Conservation (phyloP, 495 filamentous ascomycete species). For the Hyaloscypha hepaticicola region DNA sequence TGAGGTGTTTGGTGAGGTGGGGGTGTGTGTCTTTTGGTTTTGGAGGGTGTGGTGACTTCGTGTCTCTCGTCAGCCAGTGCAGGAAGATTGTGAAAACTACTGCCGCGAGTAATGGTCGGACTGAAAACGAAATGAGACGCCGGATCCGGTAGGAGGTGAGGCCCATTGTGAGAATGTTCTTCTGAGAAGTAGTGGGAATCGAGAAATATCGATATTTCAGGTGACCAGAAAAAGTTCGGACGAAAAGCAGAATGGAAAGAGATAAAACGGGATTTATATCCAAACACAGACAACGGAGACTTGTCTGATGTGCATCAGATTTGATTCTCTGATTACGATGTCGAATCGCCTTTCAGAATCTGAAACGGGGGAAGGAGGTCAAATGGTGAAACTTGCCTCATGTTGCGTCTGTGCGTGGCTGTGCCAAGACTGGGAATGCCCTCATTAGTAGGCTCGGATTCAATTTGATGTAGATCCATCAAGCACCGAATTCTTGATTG, state of each 20-base stretch:
- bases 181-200: not conserved
- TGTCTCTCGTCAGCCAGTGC: not conserved
- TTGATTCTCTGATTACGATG: not conserved
- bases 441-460: too few species aligned
- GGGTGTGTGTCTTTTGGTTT: constrained; percentile 12
- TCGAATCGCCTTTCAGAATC: not conserved
- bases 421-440: not conserved
- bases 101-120: constrained; percentile 9
- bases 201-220: not conserved
- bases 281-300: not conserved
- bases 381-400: not conserved
- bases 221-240: constrained; percentile 2
- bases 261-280: constrained; percentile 4
- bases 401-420: not conserved
- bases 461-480: too few species aligned
- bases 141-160: not conserved
- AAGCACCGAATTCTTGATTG: too few species aligned
- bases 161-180: not conserved
- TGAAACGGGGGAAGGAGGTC: constrained; percentile 5
- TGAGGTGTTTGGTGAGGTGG: constrained; percentile 8
- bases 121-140: not conserved
- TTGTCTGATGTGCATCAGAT: not conserved
- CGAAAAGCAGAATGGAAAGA: not conserved
- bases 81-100: constrained; percentile 1
- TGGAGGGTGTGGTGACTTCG: not conserved